Conservation (phyloP, 371 early-diverging fungal genomes). For the Mortierella polycephala region DNA sequence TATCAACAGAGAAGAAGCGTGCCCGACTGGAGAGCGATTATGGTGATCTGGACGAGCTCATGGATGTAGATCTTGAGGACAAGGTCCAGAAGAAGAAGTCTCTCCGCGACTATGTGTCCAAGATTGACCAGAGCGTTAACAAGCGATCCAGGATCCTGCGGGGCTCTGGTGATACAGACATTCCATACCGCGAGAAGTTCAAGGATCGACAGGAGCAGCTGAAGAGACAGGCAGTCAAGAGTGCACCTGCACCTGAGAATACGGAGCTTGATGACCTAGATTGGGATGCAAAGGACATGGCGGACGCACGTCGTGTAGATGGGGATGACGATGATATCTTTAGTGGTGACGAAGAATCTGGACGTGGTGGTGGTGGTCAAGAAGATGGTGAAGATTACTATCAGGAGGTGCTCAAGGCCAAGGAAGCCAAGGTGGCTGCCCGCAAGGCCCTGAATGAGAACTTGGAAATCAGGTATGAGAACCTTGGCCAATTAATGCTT, state of each 20-base stretch:
- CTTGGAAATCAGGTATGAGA: conserved; percentile 54
- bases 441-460: conserved; percentile 59
- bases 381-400: conserved; percentile 68
- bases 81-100: conserved; percentile 76
- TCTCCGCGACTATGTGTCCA: conserved; percentile 77
- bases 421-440: conserved; percentile 62
- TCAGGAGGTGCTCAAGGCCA: conserved; percentile 58
- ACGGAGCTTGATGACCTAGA: conserved; percentile 73
- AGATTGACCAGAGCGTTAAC: conserved; percentile 74
- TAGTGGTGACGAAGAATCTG: conserved; percentile 25
- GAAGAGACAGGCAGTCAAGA: conserved; percentile 63
- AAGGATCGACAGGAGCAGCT: conserved; percentile 59
- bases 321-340: conserved; percentile 41
- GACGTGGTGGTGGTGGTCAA: conserved; percentile 51
- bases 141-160: conserved; percentile 61
- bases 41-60: conserved; percentile 80
- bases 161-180: conserved; percentile 78
- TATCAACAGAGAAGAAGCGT: conserved; percentile 54
- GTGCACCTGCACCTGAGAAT: conserved; percentile 65
- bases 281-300: conserved; percentile 66
- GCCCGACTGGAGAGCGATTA: conserved; percentile 71
- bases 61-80: conserved; percentile 84
- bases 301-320: conserved; percentile 53
- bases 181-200: conserved; percentile 76
- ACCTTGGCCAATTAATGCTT: background rate